A percentile compares a stretch with the other conserved stretches of the same genome.
phyloP scores from a whole-genome alignment of 2,329 filamentous ascomycete species.

The Stachybotrys elegans region DNA sequence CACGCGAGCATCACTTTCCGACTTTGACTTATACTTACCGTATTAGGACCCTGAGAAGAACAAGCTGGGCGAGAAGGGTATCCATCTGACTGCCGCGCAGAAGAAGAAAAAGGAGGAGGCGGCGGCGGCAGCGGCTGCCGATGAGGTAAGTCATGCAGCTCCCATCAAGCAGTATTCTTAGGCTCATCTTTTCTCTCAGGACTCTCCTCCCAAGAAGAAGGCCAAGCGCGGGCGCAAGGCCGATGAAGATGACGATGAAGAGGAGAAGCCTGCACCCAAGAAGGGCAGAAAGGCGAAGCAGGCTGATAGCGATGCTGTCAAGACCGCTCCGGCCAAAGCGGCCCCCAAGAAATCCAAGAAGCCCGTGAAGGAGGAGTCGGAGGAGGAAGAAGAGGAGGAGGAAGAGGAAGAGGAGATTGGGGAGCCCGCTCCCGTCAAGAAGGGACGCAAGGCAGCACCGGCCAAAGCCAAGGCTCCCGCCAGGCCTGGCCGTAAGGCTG shows the following conservation, averaged over 20 bases:
- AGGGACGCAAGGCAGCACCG: constrained; percentile 5
- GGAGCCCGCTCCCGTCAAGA: constrained; percentile 7
- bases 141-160: constrained; percentile 10
- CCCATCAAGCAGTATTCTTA: background rate
- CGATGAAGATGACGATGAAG: constrained; percentile 25
- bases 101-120: constrained; percentile 29
- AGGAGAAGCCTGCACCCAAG: constrained; percentile 29
- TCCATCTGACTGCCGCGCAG: constrained; percentile 41
- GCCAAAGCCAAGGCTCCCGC: constrained; percentile 9
- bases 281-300: constrained; percentile 29
- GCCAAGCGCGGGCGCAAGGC: constrained; percentile 30
- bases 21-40: constrained; percentile 7
- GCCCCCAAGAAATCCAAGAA: constrained; percentile 6
- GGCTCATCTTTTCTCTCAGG: constrained; percentile 5
- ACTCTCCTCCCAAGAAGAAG: constrained; percentile 21
- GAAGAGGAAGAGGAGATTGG: constrained; percentile 13
- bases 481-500: constrained; percentile 9
- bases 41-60: constrained; percentile 70
- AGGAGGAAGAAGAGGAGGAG: constrained; percentile 17
- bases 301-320: too few species aligned
- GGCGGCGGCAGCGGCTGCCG: constrained; percentile 17
- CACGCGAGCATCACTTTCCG: background rate
- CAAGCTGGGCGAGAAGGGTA: constrained; percentile 60
- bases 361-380: constrained; percentile 3
- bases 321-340: constrained; percentile 5